Evolutionary conservation across 495 filamentous ascomycete species (phyloP), one percentile per base, ranked within the genome.

Genomic region (Annulohypoxylon bovei): DNA sequence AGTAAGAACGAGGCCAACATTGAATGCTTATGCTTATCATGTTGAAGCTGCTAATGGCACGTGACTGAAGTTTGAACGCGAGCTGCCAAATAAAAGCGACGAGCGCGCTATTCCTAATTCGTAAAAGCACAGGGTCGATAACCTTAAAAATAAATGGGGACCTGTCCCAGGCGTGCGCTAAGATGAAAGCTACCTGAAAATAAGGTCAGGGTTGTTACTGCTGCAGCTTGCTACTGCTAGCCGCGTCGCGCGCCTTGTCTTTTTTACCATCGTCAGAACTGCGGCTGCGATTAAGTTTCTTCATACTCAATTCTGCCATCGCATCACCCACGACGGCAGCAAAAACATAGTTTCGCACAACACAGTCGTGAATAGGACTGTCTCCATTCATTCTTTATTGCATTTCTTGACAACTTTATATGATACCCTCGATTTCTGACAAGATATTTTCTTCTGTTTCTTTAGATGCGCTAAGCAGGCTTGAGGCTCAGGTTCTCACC

Each of bases 351-450:
- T 53, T 63, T 58, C 37, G 11, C 59, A 11, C 49, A 23, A 23
- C 59, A 6, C 49, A 40, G 42, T 47, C 39, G 57, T 52, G 39
- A 46, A 11, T 54, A 37, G 14, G 32, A n/a, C 60, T 37, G 23
- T 16, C 25, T 49, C 59, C 28, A 47, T 55, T 55, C 22, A 25
- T 65, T 49, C 35, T 63, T 67, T 71, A 46, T 53, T 67, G 53
- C 53, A 67, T 71, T 63, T 71, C 55, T 66, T 65, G 47, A 58
- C 44, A 27, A n/a, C 16, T 46, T 58, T 32, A 3, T 28, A 62
- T 67, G 68, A 71, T 67, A 67, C 63, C 58, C 68, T 59, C 54
- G 44, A 59, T 71, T 59, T 52, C 55, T 54, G 4, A 44, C n/a
- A 1, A 52, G 28, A n/a, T 28, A 5, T 50, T 27, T 28, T 16